These are phyloP conservation scores for Pseudogymnoascus verrucosus DNA, from an alignment of 2,329 filamentous ascomycete species.

Conservation along the genomic window DNA sequence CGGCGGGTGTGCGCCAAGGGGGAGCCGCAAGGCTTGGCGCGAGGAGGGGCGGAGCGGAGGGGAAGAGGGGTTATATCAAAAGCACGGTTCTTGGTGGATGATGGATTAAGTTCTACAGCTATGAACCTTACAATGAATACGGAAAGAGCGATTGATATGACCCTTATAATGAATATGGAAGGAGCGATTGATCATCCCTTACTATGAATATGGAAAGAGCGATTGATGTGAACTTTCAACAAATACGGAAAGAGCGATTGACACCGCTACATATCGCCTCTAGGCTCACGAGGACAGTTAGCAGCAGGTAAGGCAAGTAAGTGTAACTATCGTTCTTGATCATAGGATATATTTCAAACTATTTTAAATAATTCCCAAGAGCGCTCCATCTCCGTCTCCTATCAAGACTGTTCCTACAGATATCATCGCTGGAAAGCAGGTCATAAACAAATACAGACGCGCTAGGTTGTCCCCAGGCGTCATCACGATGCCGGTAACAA, in stretches of 20 bases:
- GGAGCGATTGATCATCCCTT: no score
- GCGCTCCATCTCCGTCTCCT: not conserved
- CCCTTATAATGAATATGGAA: no score
- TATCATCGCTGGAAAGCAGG: conserved; percentile 10
- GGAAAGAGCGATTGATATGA: not conserved
- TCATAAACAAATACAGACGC: conserved; percentile 9
- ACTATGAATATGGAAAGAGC: no score
- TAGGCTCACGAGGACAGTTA: not conserved
- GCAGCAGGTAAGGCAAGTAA: not conserved
- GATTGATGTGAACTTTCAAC: no score
- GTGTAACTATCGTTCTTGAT: not conserved
- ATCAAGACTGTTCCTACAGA: conserved; percentile 9
- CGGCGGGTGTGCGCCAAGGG: not conserved
- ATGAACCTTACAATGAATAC: not conserved
- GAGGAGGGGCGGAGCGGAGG: not conserved
- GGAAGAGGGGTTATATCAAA: not conserved
- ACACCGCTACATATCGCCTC: no score
- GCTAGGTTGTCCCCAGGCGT: not conserved
- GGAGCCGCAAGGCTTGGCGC: not conserved
- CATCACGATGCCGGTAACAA: not conserved
- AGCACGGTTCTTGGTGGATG: not conserved
- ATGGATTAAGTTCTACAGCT: not conserved
- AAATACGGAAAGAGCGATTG: no score
- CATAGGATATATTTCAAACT: conserved; percentile 4
- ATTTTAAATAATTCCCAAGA: not conserved